Percentiles rank a stretch among this genome's conserved stretches.
phyloP scores from a whole-genome alignment of 2,329 filamentous ascomycete genomes.

The Fusarium brevicatenulatum region DNA sequence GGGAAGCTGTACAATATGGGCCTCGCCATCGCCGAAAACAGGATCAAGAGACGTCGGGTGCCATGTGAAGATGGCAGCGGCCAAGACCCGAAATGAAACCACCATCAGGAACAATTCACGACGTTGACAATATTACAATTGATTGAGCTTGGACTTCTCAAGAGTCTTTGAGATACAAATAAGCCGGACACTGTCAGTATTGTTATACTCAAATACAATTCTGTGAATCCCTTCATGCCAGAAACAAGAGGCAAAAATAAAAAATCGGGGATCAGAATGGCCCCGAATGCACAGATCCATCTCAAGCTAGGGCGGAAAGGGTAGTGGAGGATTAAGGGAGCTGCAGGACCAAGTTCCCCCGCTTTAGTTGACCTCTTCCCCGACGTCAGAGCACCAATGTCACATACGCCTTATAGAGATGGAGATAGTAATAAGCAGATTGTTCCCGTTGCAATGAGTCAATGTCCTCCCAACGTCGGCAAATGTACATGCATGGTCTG shows the following conservation, averaged over 20 bases:
- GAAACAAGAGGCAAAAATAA: background rate
- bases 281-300: background rate
- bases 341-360: constrained; percentile 21
- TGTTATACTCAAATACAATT: background rate
- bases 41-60: background rate
- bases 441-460: background rate
- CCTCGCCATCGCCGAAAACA: background rate
- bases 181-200: background rate
- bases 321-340: background rate
- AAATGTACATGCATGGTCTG: background rate
- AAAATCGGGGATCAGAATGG: background rate
- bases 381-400: background rate
- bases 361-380: background rate
- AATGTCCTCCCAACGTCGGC: background rate
- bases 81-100: constrained; percentile 6
- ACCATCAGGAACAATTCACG: background rate
- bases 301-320: background rate
- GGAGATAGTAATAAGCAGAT: background rate
- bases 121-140: background rate
- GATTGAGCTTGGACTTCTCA: background rate
- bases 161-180: accelerated
- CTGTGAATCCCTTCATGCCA: background rate
- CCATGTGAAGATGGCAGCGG: constrained; percentile 5
- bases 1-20: constrained; percentile 3
- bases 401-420: background rate